A percentile compares a stretch with the other conserved stretches of the same genome.
Conservation (phyloP, 257 asterid species). For the Solanum bulbocastanum region DNA sequence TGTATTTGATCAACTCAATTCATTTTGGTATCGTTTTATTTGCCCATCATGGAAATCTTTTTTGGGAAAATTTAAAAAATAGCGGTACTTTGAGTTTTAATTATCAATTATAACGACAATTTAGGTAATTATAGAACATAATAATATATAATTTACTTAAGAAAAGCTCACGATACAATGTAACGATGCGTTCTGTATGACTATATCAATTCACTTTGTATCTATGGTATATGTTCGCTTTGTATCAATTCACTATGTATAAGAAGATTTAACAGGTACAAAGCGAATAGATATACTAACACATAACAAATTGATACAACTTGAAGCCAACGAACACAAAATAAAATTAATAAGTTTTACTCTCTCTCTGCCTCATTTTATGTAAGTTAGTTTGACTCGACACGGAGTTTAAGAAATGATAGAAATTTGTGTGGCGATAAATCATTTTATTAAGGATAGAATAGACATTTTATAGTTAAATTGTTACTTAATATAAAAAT, state of each 20-base stretch:
- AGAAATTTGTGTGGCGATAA: no score
- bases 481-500: no score
- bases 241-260: background rate
- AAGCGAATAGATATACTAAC: background rate
- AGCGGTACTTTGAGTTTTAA: background rate
- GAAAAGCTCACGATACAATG: background rate
- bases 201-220: background rate
- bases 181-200: background rate
- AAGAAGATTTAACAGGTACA: background rate
- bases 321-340: background rate
- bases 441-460: no score
- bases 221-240: no score
- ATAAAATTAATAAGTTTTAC: background rate
- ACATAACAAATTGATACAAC: no score
- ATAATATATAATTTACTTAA: no score
- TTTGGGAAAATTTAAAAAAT: background rate
- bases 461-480: no score
- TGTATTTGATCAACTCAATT: background rate
- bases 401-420: no score
- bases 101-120: background rate
- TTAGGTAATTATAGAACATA: background rate
- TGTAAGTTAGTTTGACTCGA: no score
- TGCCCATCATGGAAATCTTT: background rate
- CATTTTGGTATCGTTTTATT: background rate
- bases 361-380: no score